phyloP scores from a whole-genome alignment of 345 rosid species.

The Limnanthes douglasii region DNA sequence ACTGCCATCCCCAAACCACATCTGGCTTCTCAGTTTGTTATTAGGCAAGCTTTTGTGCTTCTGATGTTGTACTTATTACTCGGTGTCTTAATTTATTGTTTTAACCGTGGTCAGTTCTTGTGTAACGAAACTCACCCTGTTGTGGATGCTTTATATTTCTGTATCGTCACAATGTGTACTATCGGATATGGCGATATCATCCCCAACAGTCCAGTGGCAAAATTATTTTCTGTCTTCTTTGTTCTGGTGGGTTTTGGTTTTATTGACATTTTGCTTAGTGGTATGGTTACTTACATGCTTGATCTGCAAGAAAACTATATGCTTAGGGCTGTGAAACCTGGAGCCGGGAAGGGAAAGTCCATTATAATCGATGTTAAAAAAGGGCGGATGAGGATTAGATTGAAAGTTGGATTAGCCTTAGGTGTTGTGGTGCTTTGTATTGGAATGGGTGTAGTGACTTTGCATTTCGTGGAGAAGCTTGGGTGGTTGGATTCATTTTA shows the following conservation, averaged over 20 bases:
- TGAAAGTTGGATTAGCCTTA: constrained; percentile 86
- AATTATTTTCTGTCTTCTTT: constrained; percentile 75
- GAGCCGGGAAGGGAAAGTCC: constrained; percentile 21
- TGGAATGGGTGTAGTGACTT: constrained; percentile 60
- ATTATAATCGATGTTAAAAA: constrained; percentile 82
- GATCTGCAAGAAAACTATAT: constrained; percentile 83
- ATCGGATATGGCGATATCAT: constrained; percentile 94
- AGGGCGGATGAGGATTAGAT: constrained; percentile 94
- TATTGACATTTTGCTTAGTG: constrained; percentile 66
- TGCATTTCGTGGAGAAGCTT: constrained; percentile 74
- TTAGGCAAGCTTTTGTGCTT: constrained; percentile 46
- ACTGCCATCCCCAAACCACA: constrained; percentile 25
- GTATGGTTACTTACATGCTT: constrained; percentile 91
- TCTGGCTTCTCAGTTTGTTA: constrained; percentile 35
- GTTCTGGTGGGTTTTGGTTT: constrained; percentile 88
- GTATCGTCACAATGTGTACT: constrained; percentile 94
- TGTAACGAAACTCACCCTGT: constrained; percentile 72
- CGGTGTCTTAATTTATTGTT: constrained; percentile 68
- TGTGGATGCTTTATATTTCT: constrained; percentile 81
- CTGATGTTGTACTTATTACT: constrained; percentile 47
- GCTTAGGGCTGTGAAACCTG: constrained; percentile 43
- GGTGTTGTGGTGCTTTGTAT: constrained; percentile 86
- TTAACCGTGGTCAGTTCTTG: constrained; percentile 38
- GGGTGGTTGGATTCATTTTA: constrained; percentile 84
- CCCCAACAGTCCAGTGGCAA: constrained; percentile 51